These are phyloP conservation scores for Plectosphaerella cucumerina DNA, from an alignment of 2,329 filamentous ascomycete species.

Conservation along the genomic window DNA sequence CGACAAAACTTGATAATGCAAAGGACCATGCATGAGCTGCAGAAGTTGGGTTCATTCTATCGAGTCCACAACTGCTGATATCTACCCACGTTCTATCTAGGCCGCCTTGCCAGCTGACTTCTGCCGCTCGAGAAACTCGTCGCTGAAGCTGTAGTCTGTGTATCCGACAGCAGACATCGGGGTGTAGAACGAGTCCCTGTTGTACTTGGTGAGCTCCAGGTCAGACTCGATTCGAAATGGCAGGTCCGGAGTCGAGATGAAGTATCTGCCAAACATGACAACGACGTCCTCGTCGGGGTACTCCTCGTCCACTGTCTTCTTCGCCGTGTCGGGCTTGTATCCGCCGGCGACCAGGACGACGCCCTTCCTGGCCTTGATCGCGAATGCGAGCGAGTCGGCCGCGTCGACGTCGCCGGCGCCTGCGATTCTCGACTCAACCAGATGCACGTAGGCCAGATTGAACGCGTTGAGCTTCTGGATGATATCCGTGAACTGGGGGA, in stretches of 20 bases:
- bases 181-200: constrained; percentile 22
- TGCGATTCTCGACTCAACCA: constrained; percentile 53
- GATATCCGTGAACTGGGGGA: constrained; percentile 60
- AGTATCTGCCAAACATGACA: constrained; percentile 26
- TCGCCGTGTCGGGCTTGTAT: constrained; percentile 19
- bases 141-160: constrained; percentile 22
- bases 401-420: constrained; percentile 35
- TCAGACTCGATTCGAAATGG: constrained; percentile 19
- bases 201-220: constrained; percentile 18
- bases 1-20: background rate
- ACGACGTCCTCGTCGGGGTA: constrained; percentile 24
- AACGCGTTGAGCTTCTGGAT: constrained; percentile 45
- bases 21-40: background rate
- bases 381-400: constrained; percentile 26
- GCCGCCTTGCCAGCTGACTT: background rate
- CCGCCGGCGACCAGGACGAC: constrained; percentile 30
- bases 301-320: constrained; percentile 22
- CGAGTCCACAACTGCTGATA: background rate
- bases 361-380: constrained; percentile 25
- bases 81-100: background rate
- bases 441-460: constrained; percentile 56
- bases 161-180: constrained; percentile 15
- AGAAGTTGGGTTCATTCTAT: background rate
- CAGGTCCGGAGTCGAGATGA: constrained; percentile 25
- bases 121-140: constrained; percentile 5